phyloP scores from a whole-genome alignment of 2,329 filamentous ascomycete species.

The Metarhizium anisopliae region DNA sequence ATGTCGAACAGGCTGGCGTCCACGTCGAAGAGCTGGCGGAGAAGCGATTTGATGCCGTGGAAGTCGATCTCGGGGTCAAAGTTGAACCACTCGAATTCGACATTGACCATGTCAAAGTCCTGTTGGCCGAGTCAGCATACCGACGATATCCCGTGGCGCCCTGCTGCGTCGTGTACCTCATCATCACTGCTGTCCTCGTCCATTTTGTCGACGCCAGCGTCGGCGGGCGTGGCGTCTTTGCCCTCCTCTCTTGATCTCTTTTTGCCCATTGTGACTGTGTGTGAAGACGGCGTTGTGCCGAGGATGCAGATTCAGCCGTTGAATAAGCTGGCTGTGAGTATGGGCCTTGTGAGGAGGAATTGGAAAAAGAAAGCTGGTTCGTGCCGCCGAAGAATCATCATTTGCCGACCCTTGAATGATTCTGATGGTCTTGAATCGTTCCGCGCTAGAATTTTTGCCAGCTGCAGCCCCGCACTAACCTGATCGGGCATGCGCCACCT shows the following conservation, averaged over 20 bases:
- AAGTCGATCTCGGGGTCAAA: slow-evolving; percentile 85
- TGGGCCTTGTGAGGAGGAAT: not conserved
- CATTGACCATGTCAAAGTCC: slow-evolving; percentile 87
- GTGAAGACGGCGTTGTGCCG: not conserved
- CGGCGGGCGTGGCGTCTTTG: slow-evolving; percentile 27
- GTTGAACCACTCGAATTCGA: slow-evolving; percentile 99
- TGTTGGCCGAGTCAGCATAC: slow-evolving; percentile 23
- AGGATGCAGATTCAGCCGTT: no score
- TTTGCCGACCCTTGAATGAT: not conserved
- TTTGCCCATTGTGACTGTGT: slow-evolving; percentile 33
- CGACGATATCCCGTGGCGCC: slow-evolving; percentile 3
- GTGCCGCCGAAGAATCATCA: not conserved
- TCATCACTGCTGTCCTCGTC: slow-evolving; percentile 44
- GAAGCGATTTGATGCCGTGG: slow-evolving; percentile 81
- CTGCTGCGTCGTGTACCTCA: slow-evolving; percentile 29
- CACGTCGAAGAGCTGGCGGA: slow-evolving; percentile 86
- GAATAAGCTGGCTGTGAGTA: not conserved
- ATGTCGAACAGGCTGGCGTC: slow-evolving; percentile 82
- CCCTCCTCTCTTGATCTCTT: slow-evolving; percentile 41
- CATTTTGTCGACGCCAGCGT: slow-evolving; percentile 39
- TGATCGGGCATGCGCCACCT: not conserved
- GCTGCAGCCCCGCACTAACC: not conserved
- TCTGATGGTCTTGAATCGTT: not conserved
- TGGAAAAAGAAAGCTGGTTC: not conserved
- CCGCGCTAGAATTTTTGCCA: not conserved